These are phyloP conservation scores for Nothophytophthora sp. DNA, from an alignment of 352 stramenopile species.

Conservation along the genomic window DNA sequence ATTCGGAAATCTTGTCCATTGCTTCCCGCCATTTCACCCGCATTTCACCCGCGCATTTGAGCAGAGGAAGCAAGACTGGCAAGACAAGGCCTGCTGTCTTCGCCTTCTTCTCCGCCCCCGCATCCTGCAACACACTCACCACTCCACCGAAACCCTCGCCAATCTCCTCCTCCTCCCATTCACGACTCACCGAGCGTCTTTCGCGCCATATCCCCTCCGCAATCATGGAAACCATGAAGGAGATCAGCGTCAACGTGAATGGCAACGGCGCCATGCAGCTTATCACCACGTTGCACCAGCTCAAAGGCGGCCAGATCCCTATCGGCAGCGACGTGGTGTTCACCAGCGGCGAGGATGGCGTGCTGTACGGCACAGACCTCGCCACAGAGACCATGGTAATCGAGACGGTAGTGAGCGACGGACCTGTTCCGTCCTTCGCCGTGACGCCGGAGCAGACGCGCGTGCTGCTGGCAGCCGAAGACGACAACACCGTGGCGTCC, in stretches of 20 bases:
- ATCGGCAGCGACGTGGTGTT: conserved; percentile 58
- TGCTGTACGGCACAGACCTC: conserved; percentile 79
- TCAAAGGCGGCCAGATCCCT: conserved; percentile 33
- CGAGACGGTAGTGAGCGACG: conserved; percentile 58
- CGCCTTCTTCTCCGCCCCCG: neutral
- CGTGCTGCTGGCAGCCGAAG: conserved; percentile 66
- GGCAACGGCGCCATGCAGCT: conserved; percentile 69
- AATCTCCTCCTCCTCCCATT: neutral
- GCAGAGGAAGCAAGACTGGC: too few relatives aligned
- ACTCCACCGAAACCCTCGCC: neutral
- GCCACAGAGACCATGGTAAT: conserved; percentile 44
- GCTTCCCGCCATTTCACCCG: too few relatives aligned
- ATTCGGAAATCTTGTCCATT: too few relatives aligned
- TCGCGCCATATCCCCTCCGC: neutral
- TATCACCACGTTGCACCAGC: conserved; percentile 31
- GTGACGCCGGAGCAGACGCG: conserved; percentile 67
- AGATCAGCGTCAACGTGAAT: conserved; percentile 74
- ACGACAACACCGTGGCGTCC: conserved; percentile 70
- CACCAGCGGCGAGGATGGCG: conserved; percentile 79
- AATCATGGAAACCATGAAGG: conserved; percentile 75
- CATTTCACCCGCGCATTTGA: too few relatives aligned
- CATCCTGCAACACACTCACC: neutral
- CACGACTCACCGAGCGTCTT: neutral
- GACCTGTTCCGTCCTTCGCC: conserved; percentile 66
- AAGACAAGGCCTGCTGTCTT: neutral